Conservation (phyloP, 208 protist genomes). For the Wallacemonas sp. region DNA sequence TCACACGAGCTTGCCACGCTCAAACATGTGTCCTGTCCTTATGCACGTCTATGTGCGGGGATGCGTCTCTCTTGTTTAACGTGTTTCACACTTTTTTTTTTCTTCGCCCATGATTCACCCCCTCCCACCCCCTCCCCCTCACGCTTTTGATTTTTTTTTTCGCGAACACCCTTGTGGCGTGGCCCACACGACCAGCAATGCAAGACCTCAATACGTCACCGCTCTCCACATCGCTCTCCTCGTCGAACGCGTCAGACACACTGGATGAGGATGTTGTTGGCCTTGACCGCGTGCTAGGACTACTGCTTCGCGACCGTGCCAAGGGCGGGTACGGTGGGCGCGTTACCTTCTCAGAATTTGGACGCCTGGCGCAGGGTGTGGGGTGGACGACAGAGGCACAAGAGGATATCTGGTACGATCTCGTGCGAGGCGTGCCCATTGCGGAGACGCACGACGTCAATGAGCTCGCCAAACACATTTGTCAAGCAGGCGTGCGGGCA, state of each 20-base stretch:
- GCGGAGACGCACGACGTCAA: slow-evolving; percentile 41
- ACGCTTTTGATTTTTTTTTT: slow-evolving; percentile 11
- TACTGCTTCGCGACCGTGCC: slow-evolving; percentile 37
- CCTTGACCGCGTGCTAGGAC: slow-evolving; percentile 21
- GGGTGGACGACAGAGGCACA: slow-evolving; percentile 60
- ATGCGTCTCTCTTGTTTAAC: too few relatives aligned
- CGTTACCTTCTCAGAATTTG: slow-evolving; percentile 56
- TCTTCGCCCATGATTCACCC: neutral
- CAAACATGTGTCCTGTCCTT: too few relatives aligned
- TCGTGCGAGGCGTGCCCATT: slow-evolving; percentile 48
- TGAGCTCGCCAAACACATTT: slow-evolving; percentile 48
- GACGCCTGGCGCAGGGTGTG: slow-evolving; percentile 30
- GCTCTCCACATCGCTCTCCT: neutral
- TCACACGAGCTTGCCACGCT: too few relatives aligned
- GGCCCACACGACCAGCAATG: neutral
- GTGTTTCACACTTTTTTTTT: too few relatives aligned
- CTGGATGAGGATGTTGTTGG: neutral
- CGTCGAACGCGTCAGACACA: neutral
- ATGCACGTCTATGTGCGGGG: too few relatives aligned
- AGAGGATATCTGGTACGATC: slow-evolving; percentile 87
- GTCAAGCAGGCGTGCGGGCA: slow-evolving; percentile 10
- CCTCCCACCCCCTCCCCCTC: neutral
- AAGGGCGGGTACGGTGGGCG: slow-evolving; percentile 57
- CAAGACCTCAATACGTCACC: neutral
- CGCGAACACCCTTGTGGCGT: neutral